Conservation (phyloP, 2,329 filamentous ascomycete species). For the Orbilia oligospora region DNA sequence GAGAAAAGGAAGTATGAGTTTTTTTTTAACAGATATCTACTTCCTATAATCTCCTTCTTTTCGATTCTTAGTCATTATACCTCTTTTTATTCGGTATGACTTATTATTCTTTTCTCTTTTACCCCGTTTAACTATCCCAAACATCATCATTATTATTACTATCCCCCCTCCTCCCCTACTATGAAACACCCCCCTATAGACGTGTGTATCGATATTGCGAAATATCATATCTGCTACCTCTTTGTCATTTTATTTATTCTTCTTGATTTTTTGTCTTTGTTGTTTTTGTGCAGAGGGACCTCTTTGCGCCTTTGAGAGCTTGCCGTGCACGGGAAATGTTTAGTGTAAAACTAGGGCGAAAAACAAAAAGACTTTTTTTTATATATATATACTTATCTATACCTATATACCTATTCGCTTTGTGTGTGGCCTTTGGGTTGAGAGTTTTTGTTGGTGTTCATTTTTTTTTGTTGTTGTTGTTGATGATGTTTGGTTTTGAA, state of each 20-base stretch:
- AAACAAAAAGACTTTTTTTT: slow-evolving; percentile 11
- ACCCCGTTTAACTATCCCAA: slow-evolving; percentile 14
- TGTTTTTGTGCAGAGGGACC: neutral
- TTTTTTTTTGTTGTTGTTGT: neutral
- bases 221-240: slow-evolving; percentile 9
- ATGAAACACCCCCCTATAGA: slow-evolving; percentile 22
- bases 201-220: slow-evolving; percentile 35
- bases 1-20: slow-evolving; percentile 20
- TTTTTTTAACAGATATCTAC: slow-evolving; percentile 20
- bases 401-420: slow-evolving; percentile 18
- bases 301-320: slow-evolving; percentile 9
- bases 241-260: neutral
- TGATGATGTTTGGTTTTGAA: too few species aligned
- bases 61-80: slow-evolving; percentile 24
- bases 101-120: slow-evolving; percentile 29
- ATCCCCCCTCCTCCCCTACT: neutral
- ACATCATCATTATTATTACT: slow-evolving; percentile 13
- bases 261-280: neutral
- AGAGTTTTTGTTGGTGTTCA: slow-evolving; percentile 4
- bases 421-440: slow-evolving; percentile 13
- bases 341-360: slow-evolving; percentile 36
- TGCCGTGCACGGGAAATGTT: slow-evolving; percentile 22
- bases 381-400: too few species aligned
- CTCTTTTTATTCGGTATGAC: slow-evolving; percentile 37
- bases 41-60: neutral